Evolutionary conservation across 345 rosid species (phyloP).

Genomic region (Psidium friedrichsthalianum): DNA sequence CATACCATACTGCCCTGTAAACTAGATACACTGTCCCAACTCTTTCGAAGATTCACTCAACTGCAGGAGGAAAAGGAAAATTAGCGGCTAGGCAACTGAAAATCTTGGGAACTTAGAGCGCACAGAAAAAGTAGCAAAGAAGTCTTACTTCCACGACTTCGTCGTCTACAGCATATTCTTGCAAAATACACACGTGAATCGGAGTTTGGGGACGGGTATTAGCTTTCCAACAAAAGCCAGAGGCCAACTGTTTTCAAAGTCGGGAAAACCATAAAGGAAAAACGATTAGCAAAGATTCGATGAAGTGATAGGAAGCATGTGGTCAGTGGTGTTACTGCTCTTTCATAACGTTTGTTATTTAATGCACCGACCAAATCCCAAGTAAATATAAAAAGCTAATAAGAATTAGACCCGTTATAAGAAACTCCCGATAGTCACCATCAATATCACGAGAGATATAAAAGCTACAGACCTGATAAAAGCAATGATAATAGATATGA

Average conservation of each 20-base stretch:
- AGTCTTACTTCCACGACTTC: conserved; percentile 4
- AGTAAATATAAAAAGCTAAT: not conserved
- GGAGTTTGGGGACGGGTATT: conserved; percentile 69
- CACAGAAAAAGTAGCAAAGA: not conserved
- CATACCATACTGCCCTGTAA: not conserved
- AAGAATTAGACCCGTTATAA: not conserved
- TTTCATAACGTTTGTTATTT: not conserved
- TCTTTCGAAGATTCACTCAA: conserved; percentile 3
- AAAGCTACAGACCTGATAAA: conserved; percentile 36
- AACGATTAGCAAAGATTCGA: not conserved
- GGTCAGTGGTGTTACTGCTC: not conserved
- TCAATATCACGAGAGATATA: too few relatives aligned
- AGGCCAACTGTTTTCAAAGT: conserved; percentile 65
- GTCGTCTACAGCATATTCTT: not conserved
- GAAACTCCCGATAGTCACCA: too few relatives aligned
- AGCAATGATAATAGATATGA: conserved; percentile 49
- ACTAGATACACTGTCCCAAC: not conserved
- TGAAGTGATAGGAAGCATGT: not conserved
- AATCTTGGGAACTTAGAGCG: not conserved
- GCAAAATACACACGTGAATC: conserved; percentile 6
- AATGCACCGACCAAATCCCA: not conserved
- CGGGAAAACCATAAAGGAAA: not conserved
- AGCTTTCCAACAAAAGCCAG: conserved; percentile 65
- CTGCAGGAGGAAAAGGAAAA: conserved; percentile 6
- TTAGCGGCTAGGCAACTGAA: not conserved